These are phyloP conservation scores for Martensiomyces pterosporus DNA, from an alignment of 192 early-diverging fungal species.

Conservation along the genomic window DNA sequence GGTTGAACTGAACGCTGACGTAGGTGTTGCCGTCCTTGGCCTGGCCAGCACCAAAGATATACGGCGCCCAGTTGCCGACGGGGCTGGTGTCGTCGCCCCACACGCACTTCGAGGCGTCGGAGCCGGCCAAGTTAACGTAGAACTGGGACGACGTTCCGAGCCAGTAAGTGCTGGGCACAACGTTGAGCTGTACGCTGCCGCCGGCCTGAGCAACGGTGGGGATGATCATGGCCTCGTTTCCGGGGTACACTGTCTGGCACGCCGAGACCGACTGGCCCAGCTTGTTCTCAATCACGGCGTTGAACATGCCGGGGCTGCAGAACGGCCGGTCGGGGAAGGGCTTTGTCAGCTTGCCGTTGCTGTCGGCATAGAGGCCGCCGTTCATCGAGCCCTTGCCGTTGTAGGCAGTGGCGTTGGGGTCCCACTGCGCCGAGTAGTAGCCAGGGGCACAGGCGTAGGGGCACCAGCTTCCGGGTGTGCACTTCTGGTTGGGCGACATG, in stretches of 20 bases:
- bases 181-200: conserved; percentile 16
- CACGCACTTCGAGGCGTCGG: conserved; percentile 29
- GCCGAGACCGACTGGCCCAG: conserved; percentile 39
- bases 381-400: conserved; percentile 46
- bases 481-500: conserved; percentile 48
- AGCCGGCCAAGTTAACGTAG: conserved; percentile 45
- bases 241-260: conserved; percentile 48
- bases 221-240: conserved; percentile 52
- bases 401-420: conserved; percentile 18
- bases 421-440: conserved; percentile 49
- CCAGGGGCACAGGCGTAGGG: conserved; percentile 44
- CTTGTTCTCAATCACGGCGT: conserved; percentile 31
- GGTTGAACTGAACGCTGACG: conserved; percentile 48
- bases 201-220: conserved; percentile 35
- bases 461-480: conserved; percentile 31
- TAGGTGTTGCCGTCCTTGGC: conserved; percentile 43
- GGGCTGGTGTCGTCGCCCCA: conserved; percentile 35
- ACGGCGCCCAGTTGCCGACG: conserved; percentile 44
- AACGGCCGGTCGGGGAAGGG: conserved; percentile 31
- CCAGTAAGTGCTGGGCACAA: conserved; percentile 45
- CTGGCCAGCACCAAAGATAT: conserved; percentile 47
- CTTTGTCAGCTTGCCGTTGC: conserved; percentile 24
- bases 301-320: conserved; percentile 32
- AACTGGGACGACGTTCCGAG: conserved; percentile 48
- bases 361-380: conserved; percentile 36